These are phyloP conservation scores for Metschnikowia drakensbergensis DNA, from an alignment of 805 yeast species.

Conservation along the genomic window DNA sequence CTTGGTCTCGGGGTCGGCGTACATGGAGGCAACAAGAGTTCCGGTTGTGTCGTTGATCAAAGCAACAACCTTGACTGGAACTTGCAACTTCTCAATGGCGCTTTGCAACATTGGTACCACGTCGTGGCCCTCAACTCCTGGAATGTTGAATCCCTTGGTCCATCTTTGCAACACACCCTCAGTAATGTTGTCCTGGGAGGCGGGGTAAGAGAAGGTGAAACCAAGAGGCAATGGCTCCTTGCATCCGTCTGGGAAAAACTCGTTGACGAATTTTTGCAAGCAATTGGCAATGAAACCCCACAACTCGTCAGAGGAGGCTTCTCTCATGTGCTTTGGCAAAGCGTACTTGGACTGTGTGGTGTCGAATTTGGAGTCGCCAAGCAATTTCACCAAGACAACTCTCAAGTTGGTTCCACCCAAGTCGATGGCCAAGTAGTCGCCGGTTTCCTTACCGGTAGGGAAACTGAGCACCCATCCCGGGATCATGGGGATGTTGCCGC, in stretches of 20 bases:
- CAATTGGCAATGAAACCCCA: constrained; percentile 86
- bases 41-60: constrained; percentile 97
- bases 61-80: constrained; percentile 86
- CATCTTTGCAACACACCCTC: constrained; percentile 87
- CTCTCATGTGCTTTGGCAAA: constrained; percentile 73
- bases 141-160: constrained; percentile 97
- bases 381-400: constrained; percentile 80
- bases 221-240: constrained; percentile 67
- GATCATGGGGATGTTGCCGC: constrained; percentile 93
- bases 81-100: constrained; percentile 57
- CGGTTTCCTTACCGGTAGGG: constrained; percentile 90
- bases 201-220: constrained; percentile 93
- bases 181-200: constrained; percentile 77
- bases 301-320: constrained; percentile 70
- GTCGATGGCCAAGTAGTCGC: constrained; percentile 89
- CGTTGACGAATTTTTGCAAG: constrained; percentile 63
- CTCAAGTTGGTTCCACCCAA: constrained; percentile 97
- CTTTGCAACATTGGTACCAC: constrained; percentile 88
- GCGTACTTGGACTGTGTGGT: constrained; percentile 83
- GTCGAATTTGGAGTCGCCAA: constrained; percentile 81
- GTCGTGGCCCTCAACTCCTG: constrained; percentile 88
- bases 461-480: constrained; percentile 94
- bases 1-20: constrained; percentile 81
- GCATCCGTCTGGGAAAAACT: constrained; percentile 66
- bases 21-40: constrained; percentile 91